Conservation (phyloP, 176 grass and related monocot species). For the Secale cereale region DNA sequence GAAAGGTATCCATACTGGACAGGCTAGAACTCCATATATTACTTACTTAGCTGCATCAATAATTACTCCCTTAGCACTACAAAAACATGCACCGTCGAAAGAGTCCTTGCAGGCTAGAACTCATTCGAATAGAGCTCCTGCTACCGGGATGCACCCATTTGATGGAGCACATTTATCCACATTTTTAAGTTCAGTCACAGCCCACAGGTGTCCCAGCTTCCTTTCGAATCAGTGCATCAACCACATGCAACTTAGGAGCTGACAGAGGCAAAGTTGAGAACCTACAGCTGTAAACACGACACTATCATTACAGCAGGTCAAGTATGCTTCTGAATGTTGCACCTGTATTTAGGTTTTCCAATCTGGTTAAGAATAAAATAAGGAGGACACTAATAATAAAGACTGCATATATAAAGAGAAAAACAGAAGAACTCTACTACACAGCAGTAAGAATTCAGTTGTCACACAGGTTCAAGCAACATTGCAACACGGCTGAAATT, state of each 20-base stretch:
- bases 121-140: not conserved
- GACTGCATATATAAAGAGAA: not conserved
- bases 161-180: not conserved
- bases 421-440: not conserved
- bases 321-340: not conserved
- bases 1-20: too few species aligned
- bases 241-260: not conserved
- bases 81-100: too few species aligned
- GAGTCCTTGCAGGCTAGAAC: too few species aligned
- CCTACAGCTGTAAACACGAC: too few species aligned
- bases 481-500: not conserved
- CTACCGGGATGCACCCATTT: not conserved
- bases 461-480: not conserved
- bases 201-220: not conserved
- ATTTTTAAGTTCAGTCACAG: not conserved
- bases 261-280: too few species aligned
- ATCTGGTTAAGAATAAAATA: not conserved
- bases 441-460: not conserved
- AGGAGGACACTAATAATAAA: not conserved
- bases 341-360: not conserved
- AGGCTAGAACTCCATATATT: too few species aligned
- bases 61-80: too few species aligned
- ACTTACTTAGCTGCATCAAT: too few species aligned
- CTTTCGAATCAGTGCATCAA: not conserved
- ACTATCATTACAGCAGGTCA: not conserved